Evolutionary conservation across 2,329 filamentous ascomycete genomes (phyloP).

Genomic region (Alternaria metachromatica): DNA sequence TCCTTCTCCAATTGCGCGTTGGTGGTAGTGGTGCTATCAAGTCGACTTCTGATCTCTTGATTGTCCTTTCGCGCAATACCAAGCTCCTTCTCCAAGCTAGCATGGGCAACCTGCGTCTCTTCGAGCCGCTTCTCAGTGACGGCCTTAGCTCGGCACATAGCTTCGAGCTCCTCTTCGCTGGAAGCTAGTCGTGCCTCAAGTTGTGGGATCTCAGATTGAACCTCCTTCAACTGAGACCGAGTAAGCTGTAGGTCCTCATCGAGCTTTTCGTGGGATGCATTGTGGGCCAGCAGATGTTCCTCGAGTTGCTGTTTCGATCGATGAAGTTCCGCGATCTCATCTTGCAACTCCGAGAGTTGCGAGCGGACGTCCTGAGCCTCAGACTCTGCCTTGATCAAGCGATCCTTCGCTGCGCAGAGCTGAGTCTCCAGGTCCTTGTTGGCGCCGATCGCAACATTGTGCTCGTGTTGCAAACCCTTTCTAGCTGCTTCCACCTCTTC

Average conservation of each 20-base stretch:
- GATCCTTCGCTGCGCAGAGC: slow-evolving; percentile 15
- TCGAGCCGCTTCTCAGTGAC: slow-evolving; percentile 25
- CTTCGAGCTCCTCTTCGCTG: slow-evolving; percentile 26
- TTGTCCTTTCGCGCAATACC: slow-evolving; percentile 17
- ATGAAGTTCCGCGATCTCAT: slow-evolving; percentile 16
- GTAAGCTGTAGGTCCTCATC: slow-evolving; percentile 20
- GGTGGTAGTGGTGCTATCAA: slow-evolving; percentile 7
- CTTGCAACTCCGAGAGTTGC: slow-evolving; percentile 24
- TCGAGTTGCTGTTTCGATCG: slow-evolving; percentile 29
- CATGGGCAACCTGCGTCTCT: slow-evolving; percentile 16
- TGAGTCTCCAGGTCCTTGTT: slow-evolving; percentile 13
- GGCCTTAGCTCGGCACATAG: slow-evolving; percentile 19
- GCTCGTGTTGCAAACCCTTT: slow-evolving; percentile 9
- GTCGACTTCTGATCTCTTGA: slow-evolving; percentile 11
- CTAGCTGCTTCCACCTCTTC: slow-evolving; percentile 10
- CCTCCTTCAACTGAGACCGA: slow-evolving; percentile 18
- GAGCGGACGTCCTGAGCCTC: slow-evolving; percentile 14
- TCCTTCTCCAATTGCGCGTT: slow-evolving; percentile 27
- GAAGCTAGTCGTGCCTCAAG: slow-evolving; percentile 17
- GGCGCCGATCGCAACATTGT: slow-evolving; percentile 7
- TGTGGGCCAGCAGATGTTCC: slow-evolving; percentile 19
- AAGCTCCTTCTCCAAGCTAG: slow-evolving; percentile 29
- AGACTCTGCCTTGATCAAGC: slow-evolving; percentile 17
- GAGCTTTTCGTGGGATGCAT: slow-evolving; percentile 23
- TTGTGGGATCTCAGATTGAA: slow-evolving; percentile 15